Conservation (phyloP, 225 moss, liverwort and hornwort genomes). For the Neckera pumila region DNA sequence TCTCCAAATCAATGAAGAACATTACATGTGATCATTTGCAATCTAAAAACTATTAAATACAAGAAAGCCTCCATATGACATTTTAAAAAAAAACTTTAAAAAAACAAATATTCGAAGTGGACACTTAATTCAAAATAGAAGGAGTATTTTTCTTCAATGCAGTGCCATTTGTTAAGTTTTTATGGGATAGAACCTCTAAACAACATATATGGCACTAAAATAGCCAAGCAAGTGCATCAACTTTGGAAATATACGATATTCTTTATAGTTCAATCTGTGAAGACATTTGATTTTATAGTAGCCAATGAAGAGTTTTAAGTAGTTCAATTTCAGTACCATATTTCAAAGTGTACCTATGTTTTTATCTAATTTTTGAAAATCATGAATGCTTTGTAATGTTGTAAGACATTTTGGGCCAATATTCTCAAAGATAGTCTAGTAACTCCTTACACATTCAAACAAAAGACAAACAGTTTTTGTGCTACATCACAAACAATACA, state of each 20-base stretch:
- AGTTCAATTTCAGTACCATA: too few species aligned
- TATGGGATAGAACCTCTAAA: neutral
- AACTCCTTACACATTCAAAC: neutral
- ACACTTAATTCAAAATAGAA: accelerated
- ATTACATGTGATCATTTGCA: accelerated
- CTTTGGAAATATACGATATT: accelerated
- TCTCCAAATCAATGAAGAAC: neutral
- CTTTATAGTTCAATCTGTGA: neutral
- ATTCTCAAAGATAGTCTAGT: neutral
- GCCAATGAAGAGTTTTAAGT: neutral
- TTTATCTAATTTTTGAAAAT: neutral
- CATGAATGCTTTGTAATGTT: neutral
- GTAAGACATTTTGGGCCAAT: too few species aligned
- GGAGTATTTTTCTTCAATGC: neutral
- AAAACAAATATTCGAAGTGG: neutral
- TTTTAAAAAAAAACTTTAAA: neutral
- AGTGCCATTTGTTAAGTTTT: neutral
- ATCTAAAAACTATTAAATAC: neutral
- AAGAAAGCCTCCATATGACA: neutral
- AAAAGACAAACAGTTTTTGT: neutral
- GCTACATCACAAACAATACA: neutral
- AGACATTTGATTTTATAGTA: neutral
- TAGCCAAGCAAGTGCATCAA: neutral
- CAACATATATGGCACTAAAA: neutral
- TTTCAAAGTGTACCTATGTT: neutral